Evolutionary conservation across 768 basidiomycete genomes (phyloP).

Genomic region (Pleurotus platypus): DNA sequence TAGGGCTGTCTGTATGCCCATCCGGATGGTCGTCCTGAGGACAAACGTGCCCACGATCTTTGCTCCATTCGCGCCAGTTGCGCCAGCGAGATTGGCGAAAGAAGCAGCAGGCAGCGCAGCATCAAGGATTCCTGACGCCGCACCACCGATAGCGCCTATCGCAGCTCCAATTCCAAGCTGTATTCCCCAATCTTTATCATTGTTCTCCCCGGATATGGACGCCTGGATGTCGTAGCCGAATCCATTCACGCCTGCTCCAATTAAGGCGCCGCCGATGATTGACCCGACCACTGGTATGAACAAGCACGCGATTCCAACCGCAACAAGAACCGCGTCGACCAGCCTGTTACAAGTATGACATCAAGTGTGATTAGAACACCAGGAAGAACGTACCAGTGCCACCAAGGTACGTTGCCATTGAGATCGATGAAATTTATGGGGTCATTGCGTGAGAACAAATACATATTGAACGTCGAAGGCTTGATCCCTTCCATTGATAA

Average conservation of each 20-base stretch:
- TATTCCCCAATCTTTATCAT: conserved; percentile 12
- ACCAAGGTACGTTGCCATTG: conserved; percentile 13
- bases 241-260: conserved; percentile 11
- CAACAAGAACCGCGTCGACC: background rate
- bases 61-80: background rate
- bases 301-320: background rate
- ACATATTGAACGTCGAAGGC: conserved; percentile 13
- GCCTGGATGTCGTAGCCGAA: conserved; percentile 9
- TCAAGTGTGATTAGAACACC: background rate
- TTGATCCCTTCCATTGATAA: conserved; percentile 9
- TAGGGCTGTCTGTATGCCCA: background rate
- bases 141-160: conserved; percentile 9
- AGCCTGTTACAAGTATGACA: background rate
- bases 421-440: conserved; percentile 12
- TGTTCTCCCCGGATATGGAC: conserved; percentile 1
- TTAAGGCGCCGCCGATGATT: background rate
- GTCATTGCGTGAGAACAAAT: conserved; percentile 11
- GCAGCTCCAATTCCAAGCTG: conserved; percentile 10
- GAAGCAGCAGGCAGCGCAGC: conserved; percentile 9
- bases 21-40: background rate
- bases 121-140: conserved; percentile 6
- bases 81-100: background rate
- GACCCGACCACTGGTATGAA: background rate
- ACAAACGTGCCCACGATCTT: background rate
- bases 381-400: conserved; percentile 9